phyloP scores from a whole-genome alignment of 1,284 basidiomycete species.

The Peniophora sp. region DNA sequence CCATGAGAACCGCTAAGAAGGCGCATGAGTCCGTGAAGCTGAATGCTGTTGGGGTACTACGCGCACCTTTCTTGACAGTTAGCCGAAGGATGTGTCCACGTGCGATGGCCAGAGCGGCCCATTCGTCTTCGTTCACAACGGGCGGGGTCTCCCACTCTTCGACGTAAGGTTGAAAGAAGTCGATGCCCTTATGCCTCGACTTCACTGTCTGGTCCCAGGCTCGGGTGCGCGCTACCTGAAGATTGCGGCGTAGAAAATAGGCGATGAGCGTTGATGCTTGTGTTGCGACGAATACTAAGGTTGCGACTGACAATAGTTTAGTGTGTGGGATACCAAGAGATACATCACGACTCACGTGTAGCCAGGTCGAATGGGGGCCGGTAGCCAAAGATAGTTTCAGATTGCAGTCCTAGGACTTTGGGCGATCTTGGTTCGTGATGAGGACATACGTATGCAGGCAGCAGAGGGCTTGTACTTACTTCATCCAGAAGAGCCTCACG shows the following conservation, averaged over 20 bases:
- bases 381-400: slow-evolving; percentile 57
- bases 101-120: slow-evolving; percentile 14
- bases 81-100: slow-evolving; percentile 37
- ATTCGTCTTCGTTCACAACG: slow-evolving; percentile 19
- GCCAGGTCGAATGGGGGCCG: slow-evolving; percentile 51
- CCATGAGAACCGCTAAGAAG: slow-evolving; percentile 20
- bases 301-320: slow-evolving; percentile 40
- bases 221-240: slow-evolving; percentile 66
- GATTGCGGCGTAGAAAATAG: slow-evolving; percentile 51
- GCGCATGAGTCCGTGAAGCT: slow-evolving; percentile 15
- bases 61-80: slow-evolving; percentile 25
- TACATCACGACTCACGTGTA: slow-evolving; percentile 57
- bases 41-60: too few species aligned
- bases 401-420: slow-evolving; percentile 54
- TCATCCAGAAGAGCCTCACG: slow-evolving; percentile 52
- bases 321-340: slow-evolving; percentile 43
- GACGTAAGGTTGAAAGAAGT: slow-evolving; percentile 85
- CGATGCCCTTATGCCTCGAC: slow-evolving; percentile 68
- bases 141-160: slow-evolving; percentile 83
- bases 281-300: slow-evolving; percentile 60
- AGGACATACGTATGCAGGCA: slow-evolving; percentile 6
- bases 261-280: slow-evolving; percentile 33
- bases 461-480: too few species aligned
- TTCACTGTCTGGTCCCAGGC: slow-evolving; percentile 76
- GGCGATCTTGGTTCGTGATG: slow-evolving; percentile 39